phyloP scores from a whole-genome alignment of 768 basidiomycete genomes.

The Leucosporidium yakuticum region DNA sequence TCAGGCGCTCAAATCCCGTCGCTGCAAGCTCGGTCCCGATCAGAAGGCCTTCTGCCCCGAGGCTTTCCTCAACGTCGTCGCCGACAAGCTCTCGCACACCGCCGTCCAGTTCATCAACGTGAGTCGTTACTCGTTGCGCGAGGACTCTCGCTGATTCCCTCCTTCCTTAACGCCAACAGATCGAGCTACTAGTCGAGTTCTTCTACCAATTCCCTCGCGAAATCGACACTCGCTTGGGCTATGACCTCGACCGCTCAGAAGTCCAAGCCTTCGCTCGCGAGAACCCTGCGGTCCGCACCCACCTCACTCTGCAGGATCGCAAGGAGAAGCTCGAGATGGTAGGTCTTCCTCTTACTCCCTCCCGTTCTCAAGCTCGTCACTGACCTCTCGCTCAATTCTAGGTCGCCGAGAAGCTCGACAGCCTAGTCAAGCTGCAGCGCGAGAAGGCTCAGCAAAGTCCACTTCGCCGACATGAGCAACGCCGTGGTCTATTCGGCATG shows the following conservation, averaged over 20 bases:
- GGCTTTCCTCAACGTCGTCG: conserved; percentile 91
- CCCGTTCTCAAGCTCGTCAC: neutral
- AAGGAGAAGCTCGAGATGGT: conserved; percentile 83
- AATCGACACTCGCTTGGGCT: conserved; percentile 86
- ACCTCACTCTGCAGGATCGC: conserved; percentile 88
- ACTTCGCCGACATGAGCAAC: conserved; percentile 45
- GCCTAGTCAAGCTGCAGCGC: conserved; percentile 76
- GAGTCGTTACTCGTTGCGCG: neutral
- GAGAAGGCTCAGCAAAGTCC: conserved; percentile 48
- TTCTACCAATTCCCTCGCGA: conserved; percentile 99
- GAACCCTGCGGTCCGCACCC: conserved; percentile 78
- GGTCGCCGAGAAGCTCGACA: conserved; percentile 95
- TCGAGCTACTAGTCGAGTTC: conserved; percentile 95
- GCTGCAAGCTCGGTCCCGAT: conserved; percentile 74
- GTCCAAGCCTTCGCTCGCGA: conserved; percentile 88
- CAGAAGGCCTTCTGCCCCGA: conserved; percentile 90
- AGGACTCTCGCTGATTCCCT: neutral
- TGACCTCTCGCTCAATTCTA: conserved; percentile 39
- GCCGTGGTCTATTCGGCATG: conserved; percentile 70
- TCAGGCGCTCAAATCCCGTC: conserved; percentile 76
- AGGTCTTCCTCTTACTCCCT: neutral
- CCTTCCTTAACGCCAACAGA: conserved; percentile 41
- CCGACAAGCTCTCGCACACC: conserved; percentile 92
- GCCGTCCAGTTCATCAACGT: conserved; percentile 94
- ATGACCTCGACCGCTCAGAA: conserved; percentile 85